These are phyloP conservation scores for Rubia balearica DNA, from an alignment of 305 asterid species.

Conservation along the genomic window DNA sequence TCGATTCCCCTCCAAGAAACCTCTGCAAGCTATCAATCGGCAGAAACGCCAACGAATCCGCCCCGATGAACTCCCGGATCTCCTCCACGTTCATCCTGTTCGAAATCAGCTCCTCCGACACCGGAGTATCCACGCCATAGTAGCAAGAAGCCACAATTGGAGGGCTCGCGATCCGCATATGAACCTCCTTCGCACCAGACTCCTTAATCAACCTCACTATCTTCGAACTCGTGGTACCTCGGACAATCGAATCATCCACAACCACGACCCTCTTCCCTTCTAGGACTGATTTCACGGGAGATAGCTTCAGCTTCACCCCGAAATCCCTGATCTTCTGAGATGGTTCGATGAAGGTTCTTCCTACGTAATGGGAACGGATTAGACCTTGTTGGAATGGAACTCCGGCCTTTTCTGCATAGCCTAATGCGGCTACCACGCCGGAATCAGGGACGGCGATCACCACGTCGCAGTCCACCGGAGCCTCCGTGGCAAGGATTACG, in stretches of 20 bases:
- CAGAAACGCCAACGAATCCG: constrained; percentile 41
- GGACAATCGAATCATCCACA: constrained; percentile 87
- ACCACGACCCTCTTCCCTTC: constrained; percentile 98
- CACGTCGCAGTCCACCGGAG: constrained; percentile 46
- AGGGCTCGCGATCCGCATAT: constrained; percentile 48
- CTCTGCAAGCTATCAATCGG: constrained; percentile 34
- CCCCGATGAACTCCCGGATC: constrained; percentile 63
- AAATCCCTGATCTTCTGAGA: constrained; percentile 82
- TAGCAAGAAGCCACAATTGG: constrained; percentile 44
- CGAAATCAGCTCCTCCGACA: constrained; percentile 60
- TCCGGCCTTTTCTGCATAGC: constrained; percentile 43
- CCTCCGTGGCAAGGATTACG: constrained; percentile 36
- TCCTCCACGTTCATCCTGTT: constrained; percentile 65
- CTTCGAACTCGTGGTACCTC: constrained; percentile 86
- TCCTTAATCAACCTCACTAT: constrained; percentile 74
- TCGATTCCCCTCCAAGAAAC: constrained; percentile 25
- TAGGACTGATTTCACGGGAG: constrained; percentile 76
- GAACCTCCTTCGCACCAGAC: constrained; percentile 66
- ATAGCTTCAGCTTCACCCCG: constrained; percentile 86
- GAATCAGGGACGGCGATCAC: constrained; percentile 51
- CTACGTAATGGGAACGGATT: constrained; percentile 84
- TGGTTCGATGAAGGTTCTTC: constrained; percentile 90
- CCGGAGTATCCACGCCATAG: constrained; percentile 49
- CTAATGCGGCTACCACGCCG: constrained; percentile 48
- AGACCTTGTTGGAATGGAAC: constrained; percentile 76